A percentile compares a stretch with the other conserved stretches of the same genome.
Evolutionary conservation across 768 basidiomycete species (phyloP).

Genomic region (Termitomyces heimii): DNA sequence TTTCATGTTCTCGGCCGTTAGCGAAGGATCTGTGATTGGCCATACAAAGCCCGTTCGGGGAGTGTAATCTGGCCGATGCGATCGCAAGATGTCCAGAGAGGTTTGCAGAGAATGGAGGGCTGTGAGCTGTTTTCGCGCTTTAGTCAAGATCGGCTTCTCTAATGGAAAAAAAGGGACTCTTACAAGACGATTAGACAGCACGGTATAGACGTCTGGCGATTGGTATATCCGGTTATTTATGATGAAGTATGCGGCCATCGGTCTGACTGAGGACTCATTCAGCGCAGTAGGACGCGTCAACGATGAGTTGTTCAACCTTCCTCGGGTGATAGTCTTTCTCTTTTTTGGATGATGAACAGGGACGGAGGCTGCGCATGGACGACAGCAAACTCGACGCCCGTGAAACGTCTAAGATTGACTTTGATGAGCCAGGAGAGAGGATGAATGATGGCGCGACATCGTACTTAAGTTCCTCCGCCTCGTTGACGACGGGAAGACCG

Average conservation of each 20-base stretch:
- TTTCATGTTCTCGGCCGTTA: conserved; percentile 35
- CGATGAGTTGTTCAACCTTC: conserved; percentile 49
- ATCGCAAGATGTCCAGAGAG: conserved; percentile 69
- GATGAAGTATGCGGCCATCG: conserved; percentile 81
- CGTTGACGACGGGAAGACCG: conserved; percentile 68
- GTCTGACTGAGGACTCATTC: conserved; percentile 47
- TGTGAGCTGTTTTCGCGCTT: conserved; percentile 42
- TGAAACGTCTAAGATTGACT: conserved; percentile 52
- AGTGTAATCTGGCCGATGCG: conserved; percentile 75
- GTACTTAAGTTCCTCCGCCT: conserved; percentile 82
- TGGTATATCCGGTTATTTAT: conserved; percentile 88
- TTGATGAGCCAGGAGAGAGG: conserved; percentile 3
- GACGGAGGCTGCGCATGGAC: conserved; percentile 76
- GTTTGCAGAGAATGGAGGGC: conserved; percentile 67
- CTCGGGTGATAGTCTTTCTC: conserved; percentile 76
- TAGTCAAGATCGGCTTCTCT: neutral
- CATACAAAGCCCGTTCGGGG: conserved; percentile 81
- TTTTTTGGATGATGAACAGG: conserved; percentile 86
- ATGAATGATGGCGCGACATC: conserved; percentile 12
- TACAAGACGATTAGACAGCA: conserved; percentile 82
- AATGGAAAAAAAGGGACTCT: conserved; percentile 12
- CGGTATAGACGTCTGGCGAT: conserved; percentile 77
- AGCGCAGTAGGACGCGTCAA: conserved; percentile 2
- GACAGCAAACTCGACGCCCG: conserved; percentile 82
- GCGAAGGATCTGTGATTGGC: conserved; percentile 65